Evolutionary conservation across 2,329 filamentous ascomycete species (phyloP).

Genomic region (Monilinia fructigena): DNA sequence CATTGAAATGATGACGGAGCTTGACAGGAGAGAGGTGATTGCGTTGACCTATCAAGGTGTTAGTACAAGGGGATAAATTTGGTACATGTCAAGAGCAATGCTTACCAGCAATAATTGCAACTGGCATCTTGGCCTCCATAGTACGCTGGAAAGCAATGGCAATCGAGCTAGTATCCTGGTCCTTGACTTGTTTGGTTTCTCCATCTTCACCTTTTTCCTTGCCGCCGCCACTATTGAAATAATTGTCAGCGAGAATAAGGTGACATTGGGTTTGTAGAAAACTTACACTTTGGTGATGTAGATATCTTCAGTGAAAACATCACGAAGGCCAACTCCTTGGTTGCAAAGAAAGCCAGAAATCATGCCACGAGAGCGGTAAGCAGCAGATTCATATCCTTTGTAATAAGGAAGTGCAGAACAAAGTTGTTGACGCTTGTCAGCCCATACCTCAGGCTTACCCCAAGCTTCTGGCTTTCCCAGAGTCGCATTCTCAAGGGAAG

Average conservation of each 20-base stretch:
- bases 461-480: conserved; percentile 32
- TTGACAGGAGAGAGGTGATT: conserved; percentile 50
- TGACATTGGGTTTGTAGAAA: not conserved
- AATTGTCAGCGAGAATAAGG: conserved; percentile 24
- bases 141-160: conserved; percentile 42
- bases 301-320: conserved; percentile 59
- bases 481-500: conserved; percentile 10
- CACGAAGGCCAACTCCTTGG: conserved; percentile 51
- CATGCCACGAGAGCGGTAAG: conserved; percentile 52
- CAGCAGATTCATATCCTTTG: conserved; percentile 58
- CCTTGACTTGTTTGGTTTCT: conserved; percentile 43
- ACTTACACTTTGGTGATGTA: conserved; percentile 63
- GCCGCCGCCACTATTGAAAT: conserved; percentile 51
- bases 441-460: conserved; percentile 53
- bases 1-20: conserved; percentile 59
- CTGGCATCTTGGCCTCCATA: conserved; percentile 47
- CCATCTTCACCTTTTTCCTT: conserved; percentile 48
- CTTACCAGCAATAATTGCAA: conserved; percentile 57
- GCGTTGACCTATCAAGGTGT: conserved; percentile 47
- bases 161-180: conserved; percentile 44
- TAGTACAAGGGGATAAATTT: conserved; percentile 6
- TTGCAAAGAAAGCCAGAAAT: conserved; percentile 60
- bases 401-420: conserved; percentile 65
- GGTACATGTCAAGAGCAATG: not conserved
- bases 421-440: conserved; percentile 56